Conservation (phyloP, 176 grass and related monocot genomes). For the Hordeum vulgare region MorexV3_pseudomolecules_assembly NC_058520.1:74097506-74098005, state of each 20-base stretch:
- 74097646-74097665: constrained; percentile 45
- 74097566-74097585: not conserved
- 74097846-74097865: not conserved
- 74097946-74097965: constrained; percentile 67
- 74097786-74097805: constrained; percentile 70
- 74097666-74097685: constrained; percentile 28
- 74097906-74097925: constrained; percentile 87
- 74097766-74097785: constrained; percentile 63
- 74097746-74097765: constrained; percentile 92
- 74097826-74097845: not conserved
- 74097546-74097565: too few species aligned
- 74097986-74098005: constrained; percentile 51
- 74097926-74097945: constrained; percentile 78
- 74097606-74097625: not conserved
- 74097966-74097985: constrained; percentile 84
- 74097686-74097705: not conserved
- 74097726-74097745: constrained; percentile 46
- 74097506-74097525: too few species aligned
- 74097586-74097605: not conserved
- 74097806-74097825: not conserved
- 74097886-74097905: constrained; percentile 16
- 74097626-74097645: constrained; percentile 35
- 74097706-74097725: constrained; percentile 22
- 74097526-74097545: too few species aligned
- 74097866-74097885: not conserved